These are phyloP conservation scores for Leersia perrieri DNA, from an alignment of 176 grass and related monocot genomes.

Conservation along the genomic window DNA sequence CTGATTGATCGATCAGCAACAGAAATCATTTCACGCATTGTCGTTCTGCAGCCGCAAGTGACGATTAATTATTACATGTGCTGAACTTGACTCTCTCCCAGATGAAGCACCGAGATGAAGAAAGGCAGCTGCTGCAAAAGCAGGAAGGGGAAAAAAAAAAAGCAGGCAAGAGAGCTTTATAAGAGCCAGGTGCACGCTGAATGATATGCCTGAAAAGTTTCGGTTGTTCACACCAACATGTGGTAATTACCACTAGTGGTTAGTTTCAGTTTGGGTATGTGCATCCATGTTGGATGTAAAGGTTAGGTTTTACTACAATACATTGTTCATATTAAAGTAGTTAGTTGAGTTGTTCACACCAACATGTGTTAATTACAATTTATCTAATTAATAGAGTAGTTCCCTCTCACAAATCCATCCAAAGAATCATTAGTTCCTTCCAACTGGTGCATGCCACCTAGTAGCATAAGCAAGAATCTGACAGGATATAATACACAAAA, in stretches of 20 bases:
- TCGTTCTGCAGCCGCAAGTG: neutral
- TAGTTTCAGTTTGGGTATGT: too few species aligned
- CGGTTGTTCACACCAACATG: conserved; percentile 3
- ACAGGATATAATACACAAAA: neutral
- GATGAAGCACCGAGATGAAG: conserved; percentile 14
- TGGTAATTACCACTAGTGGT: neutral
- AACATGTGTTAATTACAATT: neutral
- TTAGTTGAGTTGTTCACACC: neutral
- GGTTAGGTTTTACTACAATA: too few species aligned
- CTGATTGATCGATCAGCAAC: conserved; percentile 6
- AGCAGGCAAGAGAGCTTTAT: conserved; percentile 26
- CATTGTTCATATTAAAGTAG: too few species aligned
- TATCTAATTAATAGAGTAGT: neutral
- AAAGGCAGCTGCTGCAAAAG: conserved; percentile 1
- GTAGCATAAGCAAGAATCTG: conserved; percentile 11
- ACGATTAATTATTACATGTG: conserved; percentile 38
- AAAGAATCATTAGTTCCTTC: neutral
- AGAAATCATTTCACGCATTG: conserved; percentile 26
- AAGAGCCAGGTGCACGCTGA: conserved; percentile 42
- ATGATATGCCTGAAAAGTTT: conserved; percentile 48
- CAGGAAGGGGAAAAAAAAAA: neutral
- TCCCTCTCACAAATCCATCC: neutral
- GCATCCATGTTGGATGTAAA: too few species aligned
- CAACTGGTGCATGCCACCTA: neutral
- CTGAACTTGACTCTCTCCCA: conserved; percentile 17